A percentile compares a stretch with the other conserved stretches of the same genome.
Evolutionary conservation across 139 green algal genomes (phyloP).

Genomic region (Nannochloris sp.): DNA sequence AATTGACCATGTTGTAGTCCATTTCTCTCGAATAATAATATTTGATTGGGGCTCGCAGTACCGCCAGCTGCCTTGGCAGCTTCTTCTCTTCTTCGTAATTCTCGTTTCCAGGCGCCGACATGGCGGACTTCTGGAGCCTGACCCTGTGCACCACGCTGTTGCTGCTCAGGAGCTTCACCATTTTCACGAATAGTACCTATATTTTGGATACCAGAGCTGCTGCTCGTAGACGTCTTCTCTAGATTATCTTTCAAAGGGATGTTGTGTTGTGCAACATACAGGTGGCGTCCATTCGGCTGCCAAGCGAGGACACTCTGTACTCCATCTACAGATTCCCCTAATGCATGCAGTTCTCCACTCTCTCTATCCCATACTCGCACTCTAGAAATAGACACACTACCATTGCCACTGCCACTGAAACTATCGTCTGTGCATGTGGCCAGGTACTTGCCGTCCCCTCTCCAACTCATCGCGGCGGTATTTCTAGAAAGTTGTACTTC

Average conservation of each 20-base stretch:
- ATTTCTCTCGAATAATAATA: constrained; percentile 87
- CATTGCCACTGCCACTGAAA: background rate
- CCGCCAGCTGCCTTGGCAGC: background rate
- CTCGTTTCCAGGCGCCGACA: constrained; percentile 25
- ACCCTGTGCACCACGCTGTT: background rate
- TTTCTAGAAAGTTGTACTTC: background rate
- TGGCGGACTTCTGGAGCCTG: constrained; percentile 1
- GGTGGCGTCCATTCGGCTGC: constrained; percentile 81
- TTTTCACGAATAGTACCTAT: background rate
- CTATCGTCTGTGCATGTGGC: constrained; percentile 32
- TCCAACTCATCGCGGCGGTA: constrained; percentile 55
- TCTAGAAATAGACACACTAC: background rate
- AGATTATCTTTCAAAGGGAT: background rate
- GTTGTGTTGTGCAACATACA: constrained; percentile 51
- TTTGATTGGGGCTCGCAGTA: constrained; percentile 1
- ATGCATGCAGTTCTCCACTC: constrained; percentile 48
- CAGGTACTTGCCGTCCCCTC: constrained; percentile 74
- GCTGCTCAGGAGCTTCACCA: background rate
- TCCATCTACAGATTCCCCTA: constrained; percentile 29
- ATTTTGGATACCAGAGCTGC: background rate
- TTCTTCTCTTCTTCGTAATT: constrained; percentile 9
- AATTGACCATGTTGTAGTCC: constrained; percentile 81
- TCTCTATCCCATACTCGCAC: constrained; percentile 64
- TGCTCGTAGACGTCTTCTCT: background rate
- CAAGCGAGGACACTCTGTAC: constrained; percentile 59